Percentiles rank a stretch among this genome's conserved stretches.
Evolutionary conservation across 2,329 filamentous ascomycete genomes (phyloP).

Genomic region (Pseudomassariella vexata): DNA sequence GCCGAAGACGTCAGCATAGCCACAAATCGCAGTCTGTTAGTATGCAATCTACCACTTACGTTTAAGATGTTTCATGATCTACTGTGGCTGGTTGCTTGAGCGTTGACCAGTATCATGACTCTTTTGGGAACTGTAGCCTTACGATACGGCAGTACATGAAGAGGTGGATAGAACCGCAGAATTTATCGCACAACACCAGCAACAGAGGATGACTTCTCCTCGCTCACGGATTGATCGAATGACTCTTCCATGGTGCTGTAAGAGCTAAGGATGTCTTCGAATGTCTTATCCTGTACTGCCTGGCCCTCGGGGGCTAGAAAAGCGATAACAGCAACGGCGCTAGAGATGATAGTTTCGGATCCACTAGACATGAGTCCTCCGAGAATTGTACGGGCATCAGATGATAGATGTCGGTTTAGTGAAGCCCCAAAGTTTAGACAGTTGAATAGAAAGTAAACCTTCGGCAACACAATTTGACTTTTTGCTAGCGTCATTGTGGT

Average conservation of each 20-base stretch:
- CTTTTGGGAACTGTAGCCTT: background rate
- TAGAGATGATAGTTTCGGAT: constrained; percentile 1
- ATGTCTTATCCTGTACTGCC: background rate
- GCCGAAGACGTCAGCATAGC: constrained; percentile 4
- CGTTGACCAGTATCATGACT: background rate
- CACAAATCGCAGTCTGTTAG: background rate
- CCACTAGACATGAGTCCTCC: constrained; percentile 1
- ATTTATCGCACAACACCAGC: background rate
- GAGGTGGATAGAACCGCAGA: background rate
- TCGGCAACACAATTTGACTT: no score
- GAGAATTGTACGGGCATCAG: constrained; percentile 1
- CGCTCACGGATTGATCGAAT: background rate
- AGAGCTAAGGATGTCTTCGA: background rate
- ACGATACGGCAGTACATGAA: background rate
- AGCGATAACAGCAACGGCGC: background rate
- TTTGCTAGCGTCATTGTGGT: no score
- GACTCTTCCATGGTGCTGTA: background rate
- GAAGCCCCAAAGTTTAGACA: no score
- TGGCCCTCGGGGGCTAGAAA: background rate
- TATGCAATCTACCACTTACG: no score
- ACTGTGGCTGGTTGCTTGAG: background rate
- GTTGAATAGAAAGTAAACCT: no score
- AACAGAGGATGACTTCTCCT: background rate
- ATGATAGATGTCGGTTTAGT: background rate
- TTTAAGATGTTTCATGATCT: no score